Percentiles rank a stretch among this genome's conserved stretches.
These are phyloP conservation scores for Arachis hypogaea DNA, from an alignment of 306 rosid species.

Conservation along the genomic window DNA sequence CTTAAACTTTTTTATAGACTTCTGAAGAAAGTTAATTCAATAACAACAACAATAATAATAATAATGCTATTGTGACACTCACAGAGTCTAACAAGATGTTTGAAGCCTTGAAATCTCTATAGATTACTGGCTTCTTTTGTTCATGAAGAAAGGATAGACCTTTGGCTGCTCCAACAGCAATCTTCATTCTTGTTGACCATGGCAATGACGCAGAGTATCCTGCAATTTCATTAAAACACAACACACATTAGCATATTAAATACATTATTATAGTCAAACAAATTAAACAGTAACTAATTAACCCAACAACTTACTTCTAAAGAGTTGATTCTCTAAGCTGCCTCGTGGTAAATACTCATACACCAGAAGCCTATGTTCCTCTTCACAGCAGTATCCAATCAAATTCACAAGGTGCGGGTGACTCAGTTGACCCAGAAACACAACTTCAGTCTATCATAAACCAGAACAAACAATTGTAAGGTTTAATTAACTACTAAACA, in stretches of 20 bases:
- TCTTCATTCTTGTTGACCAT: conserved; percentile 97
- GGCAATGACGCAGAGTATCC: conserved; percentile 77
- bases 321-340: conserved; percentile 91
- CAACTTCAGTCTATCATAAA: conserved; percentile 77
- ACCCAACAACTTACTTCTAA: conserved; percentile 62
- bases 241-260: background rate
- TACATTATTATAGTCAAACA: background rate
- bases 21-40: too few relatives aligned
- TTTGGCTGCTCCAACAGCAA: conserved; percentile 93
- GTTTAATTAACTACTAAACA: background rate
- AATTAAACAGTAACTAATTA: background rate
- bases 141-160: conserved; percentile 88
- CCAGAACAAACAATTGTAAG: background rate
- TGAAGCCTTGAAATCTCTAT: conserved; percentile 91
- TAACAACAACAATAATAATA: too few relatives aligned
- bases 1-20: too few relatives aligned
- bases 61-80: conserved; percentile 28
- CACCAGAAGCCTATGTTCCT: conserved; percentile 78
- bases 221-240: conserved; percentile 24
- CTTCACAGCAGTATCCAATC: conserved; percentile 95
- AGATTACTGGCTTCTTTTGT: conserved; percentile 85
- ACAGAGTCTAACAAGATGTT: conserved; percentile 90
- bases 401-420: conserved; percentile 86
- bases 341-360: conserved; percentile 97
- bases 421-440: conserved; percentile 85